Evolutionary conservation across 345 rosid genomes (phyloP), one percentile per base, ranked within the genome.

Genomic region (Litchi chinensis): DNA sequence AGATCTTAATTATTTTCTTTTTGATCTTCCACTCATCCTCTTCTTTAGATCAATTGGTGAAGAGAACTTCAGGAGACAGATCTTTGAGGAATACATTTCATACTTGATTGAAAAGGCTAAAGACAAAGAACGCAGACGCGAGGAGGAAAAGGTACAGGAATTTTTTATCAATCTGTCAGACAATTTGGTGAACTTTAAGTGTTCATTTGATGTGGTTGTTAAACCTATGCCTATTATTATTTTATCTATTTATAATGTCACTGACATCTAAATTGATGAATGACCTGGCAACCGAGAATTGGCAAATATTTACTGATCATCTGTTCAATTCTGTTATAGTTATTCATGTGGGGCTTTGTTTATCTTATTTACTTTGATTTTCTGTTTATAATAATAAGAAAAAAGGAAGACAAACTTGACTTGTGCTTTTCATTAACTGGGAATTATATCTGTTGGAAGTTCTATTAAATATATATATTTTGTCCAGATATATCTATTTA

Each of bases 101-200:
- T 85, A 89, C 80, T 84, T 96, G 74, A 90, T 82, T 77, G 98
- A 96, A 84, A 94, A 93, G 86, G 93, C 95, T 43, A 96, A 91
- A 83, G 98, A 96, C 76, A 96, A 94, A 84, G 99, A 93, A 75
- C 94, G 95, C 48, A 94, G 87, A 76, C 92, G 97, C n/a, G 97
- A 93, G 83, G 98, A 96, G 81, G 99, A 94, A 76, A 96, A 96
- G 98, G 98, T 94, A 79, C 43, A 40, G 37, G 19, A 43, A n/a
- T 59, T 40, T 68, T 69, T 32, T 18, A 21, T 44, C 54, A 7
- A 28, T 62, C 32, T 60, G 22, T 80, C 70, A 24, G 48, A 32
- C 57, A 76, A 50, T 32, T 65, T 52, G 70, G 43, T 60, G 39
- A 18, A 24, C 22, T n/a, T 28, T 46, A 21, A 26, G 24, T 76